Conservation (phyloP, 2,329 filamentous ascomycete species). For the Ascochyta viciae-villosae region DNA sequence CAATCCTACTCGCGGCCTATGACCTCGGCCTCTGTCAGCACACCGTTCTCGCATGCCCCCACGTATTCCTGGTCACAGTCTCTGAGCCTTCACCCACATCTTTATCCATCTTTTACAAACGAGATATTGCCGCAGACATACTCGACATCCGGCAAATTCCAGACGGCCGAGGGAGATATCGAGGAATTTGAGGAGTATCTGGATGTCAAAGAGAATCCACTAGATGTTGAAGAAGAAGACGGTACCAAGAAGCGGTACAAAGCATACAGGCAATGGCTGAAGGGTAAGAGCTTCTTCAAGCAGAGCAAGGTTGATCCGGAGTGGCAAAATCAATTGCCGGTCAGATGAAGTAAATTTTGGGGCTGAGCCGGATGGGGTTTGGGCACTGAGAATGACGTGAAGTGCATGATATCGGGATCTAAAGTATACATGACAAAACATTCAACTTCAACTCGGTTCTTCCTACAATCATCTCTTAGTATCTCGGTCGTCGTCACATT, state of each 20-base stretch:
- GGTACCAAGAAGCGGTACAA: slow-evolving; percentile 93
- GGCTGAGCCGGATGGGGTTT: background rate
- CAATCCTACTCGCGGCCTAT: slow-evolving; percentile 35
- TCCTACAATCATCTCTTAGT: no score
- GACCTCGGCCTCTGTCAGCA: slow-evolving; percentile 36
- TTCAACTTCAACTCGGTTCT: background rate
- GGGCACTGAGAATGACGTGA: background rate
- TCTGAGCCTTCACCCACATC: slow-evolving; percentile 25
- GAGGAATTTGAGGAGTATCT: slow-evolving; percentile 80
- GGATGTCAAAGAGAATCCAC: slow-evolving; percentile 77
- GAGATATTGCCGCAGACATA: slow-evolving; percentile 11
- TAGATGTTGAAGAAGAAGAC: slow-evolving; percentile 89
- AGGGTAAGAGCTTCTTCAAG: slow-evolving; percentile 95
- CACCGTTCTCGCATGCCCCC: slow-evolving; percentile 44
- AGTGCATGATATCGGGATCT: background rate
- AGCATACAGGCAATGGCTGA: slow-evolving; percentile 92
- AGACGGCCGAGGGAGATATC: slow-evolving; percentile 68
- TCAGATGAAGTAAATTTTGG: slow-evolving; percentile 24
- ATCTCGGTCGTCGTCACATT: background rate
- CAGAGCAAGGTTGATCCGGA: slow-evolving; percentile 68
- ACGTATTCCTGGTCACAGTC: slow-evolving; percentile 32
- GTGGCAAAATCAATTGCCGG: slow-evolving; percentile 48
- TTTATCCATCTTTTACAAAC: slow-evolving; percentile 18
- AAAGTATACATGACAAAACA: background rate
- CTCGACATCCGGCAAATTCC: slow-evolving; percentile 47